Base-by-base conservation (phyloP, 495 filamentous ascomycete genomes). In the Collariella sp. region DNA sequence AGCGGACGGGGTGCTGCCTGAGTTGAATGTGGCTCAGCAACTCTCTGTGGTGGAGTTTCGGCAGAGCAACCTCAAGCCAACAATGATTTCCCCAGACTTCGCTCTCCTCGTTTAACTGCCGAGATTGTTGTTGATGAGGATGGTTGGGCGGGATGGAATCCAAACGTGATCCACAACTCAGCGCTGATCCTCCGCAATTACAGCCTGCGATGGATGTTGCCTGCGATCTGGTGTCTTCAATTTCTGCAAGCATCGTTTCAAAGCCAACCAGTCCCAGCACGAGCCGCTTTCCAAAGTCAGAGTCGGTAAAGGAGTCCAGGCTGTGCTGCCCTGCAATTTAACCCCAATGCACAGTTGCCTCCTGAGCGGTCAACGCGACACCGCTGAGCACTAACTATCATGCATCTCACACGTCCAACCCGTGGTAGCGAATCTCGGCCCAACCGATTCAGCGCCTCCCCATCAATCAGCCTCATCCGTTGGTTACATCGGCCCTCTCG, bases 21-120 rank as follows among this genome's bases (percentile, higher is more conserved):
- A 51, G 49, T 16, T 42, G 38, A 43, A 38, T 23, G 38, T 43
- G 49, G 49, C 49, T 51, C 36, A 51, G 49, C 31, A 12, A 18
- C n/a, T 19, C 4, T 12, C 23, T 31, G 22, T 26, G 31, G 46
- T 48, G 46, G 46, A 26, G 34, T 12, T 38, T 13, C 3, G 5
- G 15, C 5, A 38, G 15, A 49, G 13, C 20, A 26, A n/a, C n/a
- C n/a, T n/a, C n/a, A n/a, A n/a, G 3, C 49, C 23, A 48, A 24
- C 46, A 26, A 15, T 5, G 23, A 7, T 18, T n/a, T 18, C 41
- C 41, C 39, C 39, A 22, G 18, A 42, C 20, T 12, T 24, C 20
- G 41, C 24, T 43, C 15, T 23, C 46, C 20, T 38, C 34, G 33
- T 49, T 49, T 4, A 31, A 9, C 9, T 38, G 7, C 26, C 1